phyloP scores from a whole-genome alignment of 2,329 filamentous ascomycete genomes.

The Aspergillus bombycis region DNA sequence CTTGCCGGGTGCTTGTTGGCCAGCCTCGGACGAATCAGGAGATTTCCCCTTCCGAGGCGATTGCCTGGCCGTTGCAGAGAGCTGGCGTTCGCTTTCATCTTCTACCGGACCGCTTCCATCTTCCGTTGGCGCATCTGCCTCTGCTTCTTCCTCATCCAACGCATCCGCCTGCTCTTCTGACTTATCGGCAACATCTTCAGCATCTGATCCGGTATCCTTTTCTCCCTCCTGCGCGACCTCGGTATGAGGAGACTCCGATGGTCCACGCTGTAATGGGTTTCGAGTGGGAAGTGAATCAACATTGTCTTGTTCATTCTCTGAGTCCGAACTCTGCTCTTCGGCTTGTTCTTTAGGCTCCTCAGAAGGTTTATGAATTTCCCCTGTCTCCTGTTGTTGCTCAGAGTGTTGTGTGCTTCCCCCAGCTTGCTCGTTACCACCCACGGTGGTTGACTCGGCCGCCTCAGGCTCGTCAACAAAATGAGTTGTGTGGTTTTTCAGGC shows the following conservation, averaged over 20 bases:
- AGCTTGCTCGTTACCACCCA: constrained; percentile 26
- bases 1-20: constrained; percentile 16
- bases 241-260: constrained; percentile 18
- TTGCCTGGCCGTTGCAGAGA: constrained; percentile 50
- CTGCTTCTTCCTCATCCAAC: constrained; percentile 28
- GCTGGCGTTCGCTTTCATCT: constrained; percentile 28
- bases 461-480: constrained; percentile 60
- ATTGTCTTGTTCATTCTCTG: constrained; percentile 27
- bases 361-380: constrained; percentile 27
- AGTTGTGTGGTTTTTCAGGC: constrained; percentile 77
- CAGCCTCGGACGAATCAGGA: constrained; percentile 20
- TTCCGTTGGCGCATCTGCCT: constrained; percentile 22
- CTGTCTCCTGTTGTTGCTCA: constrained; percentile 30
- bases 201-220: constrained; percentile 44
- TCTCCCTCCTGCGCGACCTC: constrained; percentile 30
- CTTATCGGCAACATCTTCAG: constrained; percentile 32
- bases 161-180: constrained; percentile 28
- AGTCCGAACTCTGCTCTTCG: constrained; percentile 29
- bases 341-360: constrained; percentile 24
- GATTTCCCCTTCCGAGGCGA: constrained; percentile 35
- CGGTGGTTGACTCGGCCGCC: constrained; percentile 22
- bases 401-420: constrained; percentile 35
- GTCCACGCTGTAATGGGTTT: constrained; percentile 23
- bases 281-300: constrained; percentile 13
- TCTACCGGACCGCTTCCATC: constrained; percentile 12